Evolutionary conservation across 108 stramenopile genomes (phyloP).

Genomic region (Nitzschia sp.): DNA sequence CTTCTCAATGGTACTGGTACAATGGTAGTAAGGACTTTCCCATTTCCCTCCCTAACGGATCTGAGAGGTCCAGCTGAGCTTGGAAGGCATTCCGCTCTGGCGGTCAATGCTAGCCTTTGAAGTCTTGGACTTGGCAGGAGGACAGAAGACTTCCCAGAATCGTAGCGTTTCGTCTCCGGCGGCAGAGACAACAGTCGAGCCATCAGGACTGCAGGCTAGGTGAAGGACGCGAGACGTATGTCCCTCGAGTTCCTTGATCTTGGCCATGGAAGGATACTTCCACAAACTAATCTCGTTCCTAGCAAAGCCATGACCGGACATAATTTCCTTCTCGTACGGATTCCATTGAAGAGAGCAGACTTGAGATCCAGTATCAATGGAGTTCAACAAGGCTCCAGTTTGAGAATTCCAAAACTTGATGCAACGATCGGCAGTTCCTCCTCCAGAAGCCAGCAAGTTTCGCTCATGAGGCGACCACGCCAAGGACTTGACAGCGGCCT

Average conservation of each 20-base stretch:
- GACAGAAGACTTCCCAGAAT: slow-evolving; percentile 97
- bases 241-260: slow-evolving; percentile 94
- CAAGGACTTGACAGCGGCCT: slow-evolving; percentile 97
- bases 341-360: slow-evolving; percentile 96
- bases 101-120: background rate
- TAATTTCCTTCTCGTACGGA: slow-evolving; percentile 93
- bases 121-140: slow-evolving; percentile 53
- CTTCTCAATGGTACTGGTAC: no score
- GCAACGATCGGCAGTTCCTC: slow-evolving; percentile 96
- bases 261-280: slow-evolving; percentile 98
- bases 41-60: slow-evolving; percentile 26
- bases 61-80: slow-evolving; percentile 48
- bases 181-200: slow-evolving; percentile 89
- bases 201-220: slow-evolving; percentile 94
- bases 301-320: slow-evolving; percentile 96
- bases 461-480: slow-evolving; percentile 99
- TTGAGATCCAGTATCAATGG: slow-evolving; percentile 96
- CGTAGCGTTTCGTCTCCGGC: slow-evolving; percentile 98
- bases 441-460: slow-evolving; percentile 93
- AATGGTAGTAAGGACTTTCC: no score
- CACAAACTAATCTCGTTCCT: slow-evolving; percentile 95
- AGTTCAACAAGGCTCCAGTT: slow-evolving; percentile 91
- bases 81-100: slow-evolving; percentile 29
- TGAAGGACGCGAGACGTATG: slow-evolving; percentile 96
- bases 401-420: slow-evolving; percentile 99